Conservation (phyloP, 2,329 filamentous ascomycete species). For the Aspergillus clavatus region DNA sequence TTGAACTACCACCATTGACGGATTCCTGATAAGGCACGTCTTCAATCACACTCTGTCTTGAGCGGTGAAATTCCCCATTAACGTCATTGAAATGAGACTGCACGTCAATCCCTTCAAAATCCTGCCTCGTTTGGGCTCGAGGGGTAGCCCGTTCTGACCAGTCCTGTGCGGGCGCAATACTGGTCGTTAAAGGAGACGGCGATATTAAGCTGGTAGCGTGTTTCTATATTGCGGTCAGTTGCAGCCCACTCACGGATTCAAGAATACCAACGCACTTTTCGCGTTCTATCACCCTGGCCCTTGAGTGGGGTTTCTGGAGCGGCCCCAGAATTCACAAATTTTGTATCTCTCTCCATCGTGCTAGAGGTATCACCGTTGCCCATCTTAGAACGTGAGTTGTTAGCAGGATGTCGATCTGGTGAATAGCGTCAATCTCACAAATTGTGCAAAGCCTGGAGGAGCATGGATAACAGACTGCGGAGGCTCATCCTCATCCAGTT, state of each 20-base stretch:
- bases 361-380: background rate
- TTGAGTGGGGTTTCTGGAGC: background rate
- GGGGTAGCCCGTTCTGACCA: constrained; percentile 69
- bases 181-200: constrained; percentile 70
- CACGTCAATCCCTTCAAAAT: constrained; percentile 56
- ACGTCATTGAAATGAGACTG: constrained; percentile 64
- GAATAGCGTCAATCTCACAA: constrained; percentile 52
- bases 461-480: constrained; percentile 89
- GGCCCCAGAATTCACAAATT: background rate
- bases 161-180: constrained; percentile 62
- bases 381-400: background rate
- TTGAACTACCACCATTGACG: constrained; percentile 14
- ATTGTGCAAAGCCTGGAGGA: constrained; percentile 73
- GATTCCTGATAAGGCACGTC: background rate
- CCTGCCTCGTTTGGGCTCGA: constrained; percentile 74
- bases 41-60: constrained; percentile 17
- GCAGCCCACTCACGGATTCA: background rate
- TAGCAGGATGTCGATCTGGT: background rate
- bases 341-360: background rate
- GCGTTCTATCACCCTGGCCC: background rate
- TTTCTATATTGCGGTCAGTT: constrained; percentile 18
- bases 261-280: constrained; percentile 12
- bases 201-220: constrained; percentile 44
- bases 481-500: constrained; percentile 61
- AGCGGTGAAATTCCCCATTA: constrained; percentile 55